phyloP scores from a whole-genome alignment of 2,329 filamentous ascomycete species.

The Penicillium nordicum region DNA sequence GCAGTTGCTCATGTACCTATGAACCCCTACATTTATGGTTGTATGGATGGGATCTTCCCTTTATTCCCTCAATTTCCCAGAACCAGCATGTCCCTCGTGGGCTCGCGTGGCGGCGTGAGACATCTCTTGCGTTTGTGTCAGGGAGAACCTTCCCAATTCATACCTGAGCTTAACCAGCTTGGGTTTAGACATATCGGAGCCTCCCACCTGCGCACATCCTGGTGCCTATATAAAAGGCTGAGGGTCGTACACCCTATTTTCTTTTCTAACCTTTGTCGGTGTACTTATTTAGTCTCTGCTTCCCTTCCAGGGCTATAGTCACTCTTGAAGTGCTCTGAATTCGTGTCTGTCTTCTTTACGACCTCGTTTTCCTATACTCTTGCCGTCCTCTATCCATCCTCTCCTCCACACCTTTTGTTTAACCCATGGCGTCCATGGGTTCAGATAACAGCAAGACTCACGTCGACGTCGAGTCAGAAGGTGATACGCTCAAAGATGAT shows the following conservation, averaged over 20 bases:
- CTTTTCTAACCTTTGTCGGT: neutral
- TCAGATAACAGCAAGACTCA: conserved; percentile 8
- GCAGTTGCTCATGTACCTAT: conserved; percentile 1
- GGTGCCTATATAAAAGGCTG: neutral
- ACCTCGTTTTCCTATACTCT: neutral
- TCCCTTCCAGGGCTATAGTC: neutral
- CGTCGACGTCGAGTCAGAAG: conserved; percentile 15
- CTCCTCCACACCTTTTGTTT: neutral
- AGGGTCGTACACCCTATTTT: neutral
- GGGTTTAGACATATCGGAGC: neutral
- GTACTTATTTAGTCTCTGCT: neutral
- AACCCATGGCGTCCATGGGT: conserved; percentile 11
- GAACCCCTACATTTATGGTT: neutral
- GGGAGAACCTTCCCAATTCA: conserved; percentile 6
- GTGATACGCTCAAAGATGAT: conserved; percentile 9
- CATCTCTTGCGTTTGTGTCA: neutral
- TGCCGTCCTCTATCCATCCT: neutral
- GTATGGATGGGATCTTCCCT: neutral
- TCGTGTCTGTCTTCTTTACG: neutral
- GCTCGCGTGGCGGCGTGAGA: neutral
- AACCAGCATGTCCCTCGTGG: neutral
- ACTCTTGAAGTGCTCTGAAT: neutral
- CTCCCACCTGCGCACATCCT: neutral
- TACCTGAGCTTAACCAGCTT: neutral
- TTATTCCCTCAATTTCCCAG: conserved; percentile 4